A percentile compares a stretch with the other conserved stretches of the same genome.
Evolutionary conservation across 2,329 filamentous ascomycete species (phyloP).

Genomic region (Cadophora sp.): DNA sequence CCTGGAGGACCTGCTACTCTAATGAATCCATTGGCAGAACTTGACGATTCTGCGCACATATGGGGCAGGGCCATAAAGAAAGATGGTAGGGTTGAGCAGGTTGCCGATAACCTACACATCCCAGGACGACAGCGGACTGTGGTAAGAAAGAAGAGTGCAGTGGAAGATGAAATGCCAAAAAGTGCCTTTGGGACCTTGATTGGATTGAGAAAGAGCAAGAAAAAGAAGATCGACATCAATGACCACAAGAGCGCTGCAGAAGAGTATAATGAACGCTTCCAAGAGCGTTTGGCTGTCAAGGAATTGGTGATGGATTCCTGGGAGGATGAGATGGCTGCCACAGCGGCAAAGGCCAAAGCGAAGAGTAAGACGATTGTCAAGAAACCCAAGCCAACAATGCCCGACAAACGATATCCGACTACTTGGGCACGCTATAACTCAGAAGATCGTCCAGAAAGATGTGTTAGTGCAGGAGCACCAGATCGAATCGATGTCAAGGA

Average conservation of each 20-base stretch:
- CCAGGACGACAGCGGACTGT: conserved; percentile 13
- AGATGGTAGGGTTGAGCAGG: conserved; percentile 22
- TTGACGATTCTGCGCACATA: conserved; percentile 24
- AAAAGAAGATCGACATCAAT: conserved; percentile 23
- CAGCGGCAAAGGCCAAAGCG: conserved; percentile 34
- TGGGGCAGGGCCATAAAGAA: conserved; percentile 28
- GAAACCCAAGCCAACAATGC: conserved; percentile 30
- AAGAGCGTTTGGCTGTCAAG: conserved; percentile 35
- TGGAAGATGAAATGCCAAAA: conserved; percentile 24
- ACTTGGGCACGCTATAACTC: conserved; percentile 42
- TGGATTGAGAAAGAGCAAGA: conserved; percentile 27
- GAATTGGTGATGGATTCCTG: conserved; percentile 38
- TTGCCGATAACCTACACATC: conserved; percentile 18
- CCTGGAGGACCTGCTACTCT: background rate
- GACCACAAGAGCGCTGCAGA: conserved; percentile 28
- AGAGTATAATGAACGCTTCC: conserved; percentile 31
- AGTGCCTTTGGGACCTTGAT: conserved; percentile 25
- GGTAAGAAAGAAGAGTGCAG: conserved; percentile 24
- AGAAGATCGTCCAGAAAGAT: conserved; percentile 39
- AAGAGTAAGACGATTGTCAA: conserved; percentile 38
- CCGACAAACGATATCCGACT: conserved; percentile 38
- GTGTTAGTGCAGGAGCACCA: conserved; percentile 27
- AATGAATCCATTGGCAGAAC: conserved; percentile 8
- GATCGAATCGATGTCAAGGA: conserved; percentile 37
- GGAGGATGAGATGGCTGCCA: conserved; percentile 39